Base-by-base conservation (phyloP, 75 land plant genomes). In the Larix kaempferi region DNA sequence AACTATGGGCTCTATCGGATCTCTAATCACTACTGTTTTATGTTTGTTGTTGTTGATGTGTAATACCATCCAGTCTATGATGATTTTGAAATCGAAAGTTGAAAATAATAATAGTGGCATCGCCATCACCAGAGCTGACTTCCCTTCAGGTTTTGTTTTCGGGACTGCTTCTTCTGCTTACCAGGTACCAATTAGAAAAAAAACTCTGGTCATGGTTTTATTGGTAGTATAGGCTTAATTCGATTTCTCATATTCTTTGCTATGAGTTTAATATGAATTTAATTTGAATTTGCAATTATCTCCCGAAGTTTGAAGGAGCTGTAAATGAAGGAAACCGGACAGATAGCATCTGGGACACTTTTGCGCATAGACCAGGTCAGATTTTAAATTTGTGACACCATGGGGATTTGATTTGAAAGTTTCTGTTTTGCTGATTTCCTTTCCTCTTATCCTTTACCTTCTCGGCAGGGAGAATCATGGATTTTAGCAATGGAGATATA, bases 261-360 rank as follows among this genome's bases (percentile, higher is more conserved):
- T 56, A 54, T 25, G 11, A n/a, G n/a, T n/a, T n/a, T n/a, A n/a
- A n/a, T n/a, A n/a, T n/a, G n/a, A n/a, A 25, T 26, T 17, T n/a
- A 57, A 54, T 60, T 21, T 57, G 59, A n/a, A 62, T 76, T 35
- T 59, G 71, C 13, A n/a, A 29, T 19, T 19, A 19, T 80, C 39
- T 17, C 16, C 58, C 60, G 41, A 59, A 91, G 94, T 87, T 71
- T 78, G 94, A 91, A 85, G 94, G 94, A 29, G 94, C 89, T 60
- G 89, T 80, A 22, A 75, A 82, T 63, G 88, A 89, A 82, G 94
- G 85, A 69, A 85, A 88, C 71, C 78, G 78, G 57, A 86, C 85
- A 75, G 62, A 72, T 27, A 91, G 91, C 86, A 89, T 89, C 73
- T 91, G 94, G 94, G 94, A 91, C 49, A 87, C 85, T 1, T 89